phyloP scores from a whole-genome alignment of 2,329 filamentous ascomycete genomes.

The Ascochyta lentis region DNA sequence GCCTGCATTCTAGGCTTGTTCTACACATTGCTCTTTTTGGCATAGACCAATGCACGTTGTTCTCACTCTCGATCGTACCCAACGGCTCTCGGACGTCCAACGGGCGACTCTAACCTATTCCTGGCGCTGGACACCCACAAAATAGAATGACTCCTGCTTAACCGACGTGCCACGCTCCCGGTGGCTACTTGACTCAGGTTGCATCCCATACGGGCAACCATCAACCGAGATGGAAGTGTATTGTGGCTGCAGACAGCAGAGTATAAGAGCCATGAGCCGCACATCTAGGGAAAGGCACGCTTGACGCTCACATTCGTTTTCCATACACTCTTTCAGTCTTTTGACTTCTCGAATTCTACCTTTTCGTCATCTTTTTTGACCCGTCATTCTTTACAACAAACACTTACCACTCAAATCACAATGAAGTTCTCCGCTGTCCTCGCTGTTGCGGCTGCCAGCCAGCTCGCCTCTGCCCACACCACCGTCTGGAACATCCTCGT shows the following conservation, averaged over 20 bases:
- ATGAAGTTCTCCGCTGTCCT: conserved; percentile 44
- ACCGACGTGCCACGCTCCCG: conserved; percentile 13
- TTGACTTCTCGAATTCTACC: conserved; percentile 22
- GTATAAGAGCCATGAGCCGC: conserved; percentile 31
- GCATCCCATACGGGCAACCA: conserved; percentile 19
- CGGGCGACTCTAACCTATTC: conserved; percentile 21
- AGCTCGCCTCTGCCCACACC: conserved; percentile 42
- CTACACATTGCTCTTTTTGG: conserved; percentile 3
- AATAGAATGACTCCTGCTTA: conserved; percentile 26
- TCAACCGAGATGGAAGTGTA: conserved; percentile 28
- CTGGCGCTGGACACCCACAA: conserved; percentile 16
- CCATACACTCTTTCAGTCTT: conserved; percentile 28
- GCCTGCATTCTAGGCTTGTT: conserved; percentile 15
- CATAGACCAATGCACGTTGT: conserved; percentile 3
- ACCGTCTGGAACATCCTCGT: conserved; percentile 49
- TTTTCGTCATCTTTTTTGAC: conserved; percentile 18
- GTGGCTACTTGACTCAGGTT: conserved; percentile 24
- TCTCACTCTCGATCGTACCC: conserved; percentile 1
- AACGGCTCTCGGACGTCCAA: conserved; percentile 26
- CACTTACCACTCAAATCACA: conserved; percentile 15
- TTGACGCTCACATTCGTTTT: conserved; percentile 40
- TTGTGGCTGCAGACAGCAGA: conserved; percentile 5
- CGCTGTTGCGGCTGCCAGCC: conserved; percentile 37
- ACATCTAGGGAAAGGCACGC: conserved; percentile 30
- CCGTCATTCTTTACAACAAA: conserved; percentile 23